These are phyloP conservation scores for Nicotiana sylvestris DNA, from an alignment of 257 asterid species.

Conservation along the genomic window DNA sequence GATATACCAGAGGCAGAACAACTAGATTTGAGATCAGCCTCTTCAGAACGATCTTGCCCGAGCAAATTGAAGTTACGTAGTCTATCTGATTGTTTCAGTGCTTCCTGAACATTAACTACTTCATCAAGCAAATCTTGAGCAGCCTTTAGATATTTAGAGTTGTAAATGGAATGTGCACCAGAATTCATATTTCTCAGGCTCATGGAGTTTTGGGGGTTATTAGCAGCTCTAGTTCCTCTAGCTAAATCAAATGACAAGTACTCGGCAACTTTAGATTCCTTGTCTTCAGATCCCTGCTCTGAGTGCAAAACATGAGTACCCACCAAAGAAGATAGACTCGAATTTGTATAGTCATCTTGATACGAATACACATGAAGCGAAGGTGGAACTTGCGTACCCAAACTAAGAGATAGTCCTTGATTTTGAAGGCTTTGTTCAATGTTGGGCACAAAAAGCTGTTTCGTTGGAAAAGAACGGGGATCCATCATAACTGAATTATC, in stretches of 20 bases:
- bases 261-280: slow-evolving; percentile 37
- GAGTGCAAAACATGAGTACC: slow-evolving; percentile 34
- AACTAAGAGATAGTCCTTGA: slow-evolving; percentile 64
- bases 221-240: slow-evolving; percentile 26
- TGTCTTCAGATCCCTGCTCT: slow-evolving; percentile 21
- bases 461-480: slow-evolving; percentile 24
- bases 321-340: slow-evolving; percentile 34
- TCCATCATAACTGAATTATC: slow-evolving; percentile 31
- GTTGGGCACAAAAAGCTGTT: slow-evolving; percentile 22
- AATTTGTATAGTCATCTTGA: slow-evolving; percentile 37
- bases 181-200: slow-evolving; percentile 27
- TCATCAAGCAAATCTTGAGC: slow-evolving; percentile 64
- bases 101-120: slow-evolving; percentile 44
- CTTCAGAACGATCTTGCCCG: slow-evolving; percentile 27
- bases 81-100: slow-evolving; percentile 29
- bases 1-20: slow-evolving; percentile 20
- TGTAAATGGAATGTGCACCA: slow-evolving; percentile 27
- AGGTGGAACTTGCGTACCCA: slow-evolving; percentile 49
- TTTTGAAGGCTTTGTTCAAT: slow-evolving; percentile 33
- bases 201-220: slow-evolving; percentile 20
- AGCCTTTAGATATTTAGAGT: slow-evolving; percentile 56
- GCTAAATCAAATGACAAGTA: slow-evolving; percentile 48
- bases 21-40: slow-evolving; percentile 26
- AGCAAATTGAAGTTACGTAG: slow-evolving; percentile 19
- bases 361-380: slow-evolving; percentile 35